phyloP scores from a whole-genome alignment of 164 flowering plant species.

The Hamamelis virginiana region DNA sequence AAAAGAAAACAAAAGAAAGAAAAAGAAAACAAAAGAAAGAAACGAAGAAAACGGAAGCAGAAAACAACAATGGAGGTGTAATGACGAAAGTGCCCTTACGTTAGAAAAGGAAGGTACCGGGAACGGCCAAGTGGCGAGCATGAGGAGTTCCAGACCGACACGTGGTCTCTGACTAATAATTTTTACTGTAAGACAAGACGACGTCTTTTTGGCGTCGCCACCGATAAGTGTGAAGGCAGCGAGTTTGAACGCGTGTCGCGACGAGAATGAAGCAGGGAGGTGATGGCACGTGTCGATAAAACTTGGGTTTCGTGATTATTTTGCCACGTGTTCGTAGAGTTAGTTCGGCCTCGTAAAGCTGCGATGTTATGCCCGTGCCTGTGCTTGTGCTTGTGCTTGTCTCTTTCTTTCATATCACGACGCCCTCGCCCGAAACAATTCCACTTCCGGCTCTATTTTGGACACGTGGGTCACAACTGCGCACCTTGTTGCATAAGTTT shows the following conservation, averaged over 20 bases:
- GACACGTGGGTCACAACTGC: background rate
- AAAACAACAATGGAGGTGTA: no score
- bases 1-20: background rate
- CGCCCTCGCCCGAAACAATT: background rate
- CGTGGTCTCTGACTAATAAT: conserved; percentile 21
- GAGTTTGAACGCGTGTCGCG: conserved; percentile 16
- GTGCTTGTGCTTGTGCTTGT: background rate
- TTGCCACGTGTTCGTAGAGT: conserved; percentile 2
- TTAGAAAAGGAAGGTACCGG: conserved; percentile 1
- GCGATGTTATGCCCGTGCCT: no score
- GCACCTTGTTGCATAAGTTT: no score
- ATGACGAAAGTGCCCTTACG: conserved; percentile 23
- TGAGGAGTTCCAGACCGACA: conserved; percentile 25
- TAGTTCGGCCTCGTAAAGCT: background rate
- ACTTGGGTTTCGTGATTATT: background rate
- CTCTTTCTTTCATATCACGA: background rate
- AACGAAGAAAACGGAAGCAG: no score
- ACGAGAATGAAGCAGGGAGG: background rate
- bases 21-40: background rate
- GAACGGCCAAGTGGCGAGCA: conserved; percentile 39
- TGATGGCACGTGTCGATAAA: conserved; percentile 9
- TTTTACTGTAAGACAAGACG: background rate
- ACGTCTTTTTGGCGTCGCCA: conserved; percentile 12
- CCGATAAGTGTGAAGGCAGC: background rate
- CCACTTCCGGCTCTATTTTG: background rate